Conservation (phyloP, 2,329 filamentous ascomycete genomes). For the Endothia cerciana region DNA sequence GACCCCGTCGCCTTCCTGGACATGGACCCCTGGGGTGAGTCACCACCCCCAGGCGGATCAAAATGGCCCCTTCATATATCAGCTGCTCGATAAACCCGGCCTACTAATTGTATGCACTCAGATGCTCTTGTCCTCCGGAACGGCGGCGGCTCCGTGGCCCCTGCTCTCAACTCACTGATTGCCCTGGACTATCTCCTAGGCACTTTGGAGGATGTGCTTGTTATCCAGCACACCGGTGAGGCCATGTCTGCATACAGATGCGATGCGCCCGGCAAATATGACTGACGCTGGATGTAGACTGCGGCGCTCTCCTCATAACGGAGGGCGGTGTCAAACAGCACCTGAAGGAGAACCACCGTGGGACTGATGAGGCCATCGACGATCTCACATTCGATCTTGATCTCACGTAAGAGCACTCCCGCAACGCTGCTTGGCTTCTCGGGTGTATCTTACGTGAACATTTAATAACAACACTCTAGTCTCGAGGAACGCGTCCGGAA, state of each 20-base stretch:
- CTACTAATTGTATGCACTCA: not conserved
- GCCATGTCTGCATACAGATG: not conserved
- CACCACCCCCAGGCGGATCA: not conserved
- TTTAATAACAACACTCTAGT: not conserved
- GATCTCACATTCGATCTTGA: constrained; percentile 9
- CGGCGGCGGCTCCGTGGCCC: constrained; percentile 4
- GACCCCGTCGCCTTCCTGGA: constrained; percentile 10
- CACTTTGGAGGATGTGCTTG: constrained; percentile 1
- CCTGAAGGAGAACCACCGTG: constrained; percentile 10
- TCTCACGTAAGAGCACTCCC: not conserved
- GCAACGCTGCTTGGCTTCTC: not conserved
- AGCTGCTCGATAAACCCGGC: not conserved
- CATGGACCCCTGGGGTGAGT: constrained; percentile 11
- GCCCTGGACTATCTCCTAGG: constrained; percentile 14
- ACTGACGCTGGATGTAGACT: constrained; percentile 4
- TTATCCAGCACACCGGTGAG: constrained; percentile 10
- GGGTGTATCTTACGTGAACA: no score
- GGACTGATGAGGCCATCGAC: constrained; percentile 3
- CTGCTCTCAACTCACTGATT: not conserved
- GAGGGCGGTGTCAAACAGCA: constrained; percentile 6
- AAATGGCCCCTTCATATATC: not conserved
- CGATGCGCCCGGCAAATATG: fast-evolving
- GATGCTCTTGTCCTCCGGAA: constrained; percentile 12
- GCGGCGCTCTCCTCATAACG: constrained; percentile 11
- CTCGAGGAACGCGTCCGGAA: constrained; percentile 10